Base-by-base conservation (phyloP, 2,329 filamentous ascomycete genomes). In the Neurospora crassa region DNA sequence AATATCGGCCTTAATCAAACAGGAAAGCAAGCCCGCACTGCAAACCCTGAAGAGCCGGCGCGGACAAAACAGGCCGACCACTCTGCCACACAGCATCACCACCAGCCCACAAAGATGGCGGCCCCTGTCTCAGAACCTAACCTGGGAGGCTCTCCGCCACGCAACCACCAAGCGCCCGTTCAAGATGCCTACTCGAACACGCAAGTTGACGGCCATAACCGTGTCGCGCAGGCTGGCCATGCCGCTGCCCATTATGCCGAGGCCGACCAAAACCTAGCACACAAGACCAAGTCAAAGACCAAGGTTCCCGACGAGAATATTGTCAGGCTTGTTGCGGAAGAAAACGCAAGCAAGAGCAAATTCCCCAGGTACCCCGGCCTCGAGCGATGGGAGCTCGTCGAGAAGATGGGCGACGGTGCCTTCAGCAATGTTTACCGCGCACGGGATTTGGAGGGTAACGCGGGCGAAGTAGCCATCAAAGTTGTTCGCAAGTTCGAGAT, bases 371-470 rank as follows among this genome's bases (percentile, higher is more conserved):
- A 97, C 78, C 92, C 93, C 0, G 93, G 93, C 45, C 84, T 97
- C 47, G 93, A 97, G 77, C 85, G 94, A 78, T 99, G 92, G 91
- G 89, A 91, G 70, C 84, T 97, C 42, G 72, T 96, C 69, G 94
- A 97, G 83, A 98, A 98, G 87, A 99, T 99, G 95, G 96, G 96
- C 75, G 96, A 98, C 76, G 96, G 96, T 73, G 96, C 96, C 73
- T 99, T 99, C 86, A 98, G 95, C 85, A 98, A 98, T 78, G 96
- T 99, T 75, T 99, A 98, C 82, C 90, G 93, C 47, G 96, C 96
- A 45, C 88, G 87, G 76, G 96, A 99, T 80, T 80, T 83, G 67
- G 86, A 89, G 6, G 91, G 92, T 53, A 85, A 90, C 74, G 87
- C 88, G 74, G 89, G 88, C 75, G 91, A 98, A 79, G 94, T 96